Evolutionary conservation across 2,329 filamentous ascomycete species (phyloP), one percentile per base, ranked within the genome.

Genomic region (Pseudophaeomoniella oleicola): DNA sequence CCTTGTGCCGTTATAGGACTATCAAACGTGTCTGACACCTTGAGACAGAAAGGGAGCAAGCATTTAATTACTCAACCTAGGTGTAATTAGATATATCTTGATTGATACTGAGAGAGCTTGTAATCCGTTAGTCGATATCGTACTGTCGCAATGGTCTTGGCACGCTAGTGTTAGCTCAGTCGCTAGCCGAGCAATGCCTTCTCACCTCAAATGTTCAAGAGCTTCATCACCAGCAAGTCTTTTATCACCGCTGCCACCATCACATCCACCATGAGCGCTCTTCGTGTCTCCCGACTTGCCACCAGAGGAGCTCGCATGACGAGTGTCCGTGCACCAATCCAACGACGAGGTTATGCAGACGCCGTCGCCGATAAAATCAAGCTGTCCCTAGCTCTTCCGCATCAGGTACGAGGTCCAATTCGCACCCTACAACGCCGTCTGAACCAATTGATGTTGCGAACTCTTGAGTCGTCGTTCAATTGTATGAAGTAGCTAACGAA

Each of bases 361-460:
- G 81, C 81, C 50, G 78, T 85, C 53, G 68, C 78, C 56, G 83
- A 88, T 74, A 88, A 88, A 78, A 93, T 98, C 75, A 92, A 93
- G 79, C 79, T 98, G 70, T 94, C 85, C 72, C 73, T 98, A 70
- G 78, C 83, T 62, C 82, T 98, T 54, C 90, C 90, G 69, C 88
- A 96, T 70, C 83, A 94, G 86, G 90, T 96, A 85, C 66, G 82
- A 43, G 39, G n/a, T n/a, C n/a, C n/a, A n/a, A n/a, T 13, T 16
- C 12, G 3, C 16, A 22, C 18, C 22, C 32, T n/a, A 16, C n/a
- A 22, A 33, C 13, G n/a, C n/a, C n/a, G n/a, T n/a, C n/a, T n/a
- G n/a, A n/a, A n/a, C 9, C 19, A 16, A 35, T 22, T 10, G 13
- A 19, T 40, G 30, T 10, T 35, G 14, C 32, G 34, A 13, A n/a